Evolutionary conservation across 225 moss, liverwort and hornwort species (phyloP).

Genomic region (Marchantia polymorpha): DNA sequence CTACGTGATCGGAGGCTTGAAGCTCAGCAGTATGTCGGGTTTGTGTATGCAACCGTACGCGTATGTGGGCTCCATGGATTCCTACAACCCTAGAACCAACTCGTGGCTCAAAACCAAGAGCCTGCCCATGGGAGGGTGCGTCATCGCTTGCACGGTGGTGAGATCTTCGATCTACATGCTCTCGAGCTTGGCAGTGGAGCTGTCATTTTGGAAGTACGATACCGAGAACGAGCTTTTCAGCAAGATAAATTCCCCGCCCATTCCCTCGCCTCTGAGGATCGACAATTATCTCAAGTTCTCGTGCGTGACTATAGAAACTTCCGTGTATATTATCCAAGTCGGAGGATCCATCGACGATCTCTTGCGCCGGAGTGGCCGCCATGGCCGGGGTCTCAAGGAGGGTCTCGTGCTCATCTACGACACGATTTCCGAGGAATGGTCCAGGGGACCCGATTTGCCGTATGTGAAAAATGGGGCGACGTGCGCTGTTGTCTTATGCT

Average conservation of each 20-base stretch:
- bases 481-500: conserved; percentile 75
- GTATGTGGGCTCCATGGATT: conserved; percentile 78
- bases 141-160: conserved; percentile 75
- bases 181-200: conserved; percentile 71
- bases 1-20: conserved; percentile 75
- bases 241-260: conserved; percentile 69
- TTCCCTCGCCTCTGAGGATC: conserved; percentile 69
- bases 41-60: conserved; percentile 63
- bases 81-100: conserved; percentile 60
- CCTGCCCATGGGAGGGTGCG: conserved; percentile 80
- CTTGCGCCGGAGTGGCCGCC: conserved; percentile 68
- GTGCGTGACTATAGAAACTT: conserved; percentile 74
- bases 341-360: conserved; percentile 87
- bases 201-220: conserved; percentile 80
- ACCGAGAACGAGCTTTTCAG: conserved; percentile 60
- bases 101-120: conserved; percentile 66
- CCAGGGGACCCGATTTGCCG: conserved; percentile 71
- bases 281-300: conserved; percentile 78
- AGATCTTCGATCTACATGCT: conserved; percentile 82
- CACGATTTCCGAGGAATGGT: conserved; percentile 66
- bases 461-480: conserved; percentile 74
- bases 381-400: conserved; percentile 65
- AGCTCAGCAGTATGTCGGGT: conserved; percentile 66
- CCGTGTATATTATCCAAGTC: conserved; percentile 82
- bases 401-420: conserved; percentile 74